A percentile compares a stretch with the other conserved stretches of the same genome.
These are phyloP conservation scores for Curvularia verruculosa DNA, from an alignment of 2,329 filamentous ascomycete species.

Conservation along the genomic window DNA sequence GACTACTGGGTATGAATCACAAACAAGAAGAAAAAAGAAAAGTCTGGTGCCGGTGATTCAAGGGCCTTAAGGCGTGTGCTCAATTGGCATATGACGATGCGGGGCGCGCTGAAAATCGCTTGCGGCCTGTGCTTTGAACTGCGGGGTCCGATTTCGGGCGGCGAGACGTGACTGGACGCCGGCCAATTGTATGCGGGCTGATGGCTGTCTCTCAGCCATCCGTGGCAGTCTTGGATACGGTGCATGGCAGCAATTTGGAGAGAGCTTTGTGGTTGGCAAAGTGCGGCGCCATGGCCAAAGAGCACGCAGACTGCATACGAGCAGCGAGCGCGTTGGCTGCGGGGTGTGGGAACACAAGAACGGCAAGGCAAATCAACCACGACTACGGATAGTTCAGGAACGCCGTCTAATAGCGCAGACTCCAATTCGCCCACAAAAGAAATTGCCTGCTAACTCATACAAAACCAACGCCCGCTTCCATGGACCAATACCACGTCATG, in stretches of 20 bases:
- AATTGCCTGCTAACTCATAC: neutral
- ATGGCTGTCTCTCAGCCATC: conserved; percentile 3
- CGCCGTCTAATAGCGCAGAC: conserved; percentile 6
- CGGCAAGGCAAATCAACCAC: neutral
- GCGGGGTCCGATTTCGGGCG: conserved; percentile 23
- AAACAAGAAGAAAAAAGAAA: conserved; percentile 14
- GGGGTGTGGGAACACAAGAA: neutral
- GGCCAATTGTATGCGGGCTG: conserved; percentile 1
- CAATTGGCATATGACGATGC: conserved; percentile 25
- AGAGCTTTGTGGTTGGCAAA: conserved; percentile 2
- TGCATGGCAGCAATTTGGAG: neutral
- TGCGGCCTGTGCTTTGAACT: conserved; percentile 14
- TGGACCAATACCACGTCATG: neutral
- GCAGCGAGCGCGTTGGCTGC: neutral
- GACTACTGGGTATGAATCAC: conserved; percentile 21
- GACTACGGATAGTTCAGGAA: conserved; percentile 18
- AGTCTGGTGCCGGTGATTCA: conserved; percentile 20
- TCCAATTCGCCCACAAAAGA: conserved; percentile 5
- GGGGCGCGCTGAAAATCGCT: conserved; percentile 21
- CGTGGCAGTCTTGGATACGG: neutral
- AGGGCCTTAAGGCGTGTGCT: conserved; percentile 10
- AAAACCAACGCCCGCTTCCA: conserved; percentile 1
- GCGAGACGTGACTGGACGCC: neutral
- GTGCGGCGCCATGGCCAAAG: neutral
- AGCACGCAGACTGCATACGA: neutral